Conservation (phyloP, 495 filamentous ascomycete genomes). For the Glonium stellatum region DNA sequence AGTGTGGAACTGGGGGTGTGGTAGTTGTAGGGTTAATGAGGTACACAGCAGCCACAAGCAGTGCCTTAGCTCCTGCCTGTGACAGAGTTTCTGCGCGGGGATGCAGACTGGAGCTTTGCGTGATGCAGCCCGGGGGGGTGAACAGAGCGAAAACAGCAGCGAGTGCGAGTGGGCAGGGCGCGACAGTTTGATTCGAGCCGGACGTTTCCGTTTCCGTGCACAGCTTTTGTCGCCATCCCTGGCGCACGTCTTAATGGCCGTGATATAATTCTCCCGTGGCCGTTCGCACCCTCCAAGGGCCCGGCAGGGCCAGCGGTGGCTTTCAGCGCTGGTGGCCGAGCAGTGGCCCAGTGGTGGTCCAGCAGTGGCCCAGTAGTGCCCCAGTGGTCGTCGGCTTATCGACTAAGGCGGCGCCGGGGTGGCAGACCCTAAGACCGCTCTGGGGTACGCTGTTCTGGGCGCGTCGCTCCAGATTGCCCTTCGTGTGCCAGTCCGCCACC, state of each 20-base stretch:
- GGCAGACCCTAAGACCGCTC: slow-evolving; percentile 18
- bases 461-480: slow-evolving; percentile 18
- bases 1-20: slow-evolving; percentile 21
- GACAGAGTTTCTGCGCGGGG: slow-evolving; percentile 18
- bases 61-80: slow-evolving; percentile 21
- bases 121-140: neutral
- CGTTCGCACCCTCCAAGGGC: too few species aligned
- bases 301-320: too few species aligned
- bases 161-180: too few species aligned
- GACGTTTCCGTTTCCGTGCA: slow-evolving; percentile 22
- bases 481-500: neutral
- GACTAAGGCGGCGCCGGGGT: neutral
- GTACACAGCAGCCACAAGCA: slow-evolving; percentile 24
- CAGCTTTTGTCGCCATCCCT: slow-evolving; percentile 9
- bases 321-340: too few species aligned
- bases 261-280: neutral
- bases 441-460: slow-evolving; percentile 4
- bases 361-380: neutral
- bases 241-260: slow-evolving; percentile 17
- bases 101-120: neutral
- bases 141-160: neutral
- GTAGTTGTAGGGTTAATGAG: slow-evolving; percentile 16
- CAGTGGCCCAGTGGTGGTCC: neutral
- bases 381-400: slow-evolving; percentile 1
- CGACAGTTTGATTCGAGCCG: slow-evolving; percentile 21